Conservation (phyloP, 768 basidiomycete genomes). For the Phaffia australis region DNA sequence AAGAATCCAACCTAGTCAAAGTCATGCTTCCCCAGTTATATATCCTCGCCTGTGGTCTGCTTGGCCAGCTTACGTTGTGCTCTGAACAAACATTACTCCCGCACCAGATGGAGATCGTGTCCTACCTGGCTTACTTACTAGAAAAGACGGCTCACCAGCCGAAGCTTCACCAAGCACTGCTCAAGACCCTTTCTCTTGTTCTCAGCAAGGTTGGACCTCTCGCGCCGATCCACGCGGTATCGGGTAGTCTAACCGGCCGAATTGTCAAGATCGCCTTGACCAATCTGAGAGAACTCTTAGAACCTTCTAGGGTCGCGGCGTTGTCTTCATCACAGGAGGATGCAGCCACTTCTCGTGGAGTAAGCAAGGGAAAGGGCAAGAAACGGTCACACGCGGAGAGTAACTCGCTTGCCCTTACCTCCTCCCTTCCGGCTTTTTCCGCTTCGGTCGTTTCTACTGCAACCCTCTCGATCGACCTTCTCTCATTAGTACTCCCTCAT, state of each 20-base stretch:
- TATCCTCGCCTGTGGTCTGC: constrained; percentile 17
- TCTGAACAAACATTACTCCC: constrained; percentile 38
- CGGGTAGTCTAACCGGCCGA: constrained; percentile 8
- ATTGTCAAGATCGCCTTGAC: constrained; percentile 23
- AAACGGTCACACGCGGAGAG: constrained; percentile 14
- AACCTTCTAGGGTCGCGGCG: constrained; percentile 4
- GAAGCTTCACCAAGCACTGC: constrained; percentile 40
- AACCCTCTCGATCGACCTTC: background rate
- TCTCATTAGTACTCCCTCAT: background rate
- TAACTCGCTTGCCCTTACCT: constrained; percentile 17
- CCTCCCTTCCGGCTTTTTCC: background rate
- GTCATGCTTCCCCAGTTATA: constrained; percentile 25
- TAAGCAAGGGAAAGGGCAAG: constrained; percentile 21
- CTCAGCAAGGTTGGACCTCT: constrained; percentile 16
- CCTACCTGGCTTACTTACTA: constrained; percentile 42
- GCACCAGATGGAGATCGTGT: constrained; percentile 45
- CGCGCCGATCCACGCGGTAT: constrained; percentile 15
- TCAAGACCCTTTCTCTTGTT: constrained; percentile 18
- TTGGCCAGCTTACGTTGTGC: constrained; percentile 16
- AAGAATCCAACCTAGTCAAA: constrained; percentile 31
- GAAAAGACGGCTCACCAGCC: constrained; percentile 29
- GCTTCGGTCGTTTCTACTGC: background rate
- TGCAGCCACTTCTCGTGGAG: background rate
- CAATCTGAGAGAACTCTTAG: constrained; percentile 15
- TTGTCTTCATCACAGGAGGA: background rate